Percentiles rank a stretch among this genome's conserved stretches.
Evolutionary conservation across 371 early-diverging fungal genomes (phyloP).

Genomic region (Mucor velutinosus): DNA sequence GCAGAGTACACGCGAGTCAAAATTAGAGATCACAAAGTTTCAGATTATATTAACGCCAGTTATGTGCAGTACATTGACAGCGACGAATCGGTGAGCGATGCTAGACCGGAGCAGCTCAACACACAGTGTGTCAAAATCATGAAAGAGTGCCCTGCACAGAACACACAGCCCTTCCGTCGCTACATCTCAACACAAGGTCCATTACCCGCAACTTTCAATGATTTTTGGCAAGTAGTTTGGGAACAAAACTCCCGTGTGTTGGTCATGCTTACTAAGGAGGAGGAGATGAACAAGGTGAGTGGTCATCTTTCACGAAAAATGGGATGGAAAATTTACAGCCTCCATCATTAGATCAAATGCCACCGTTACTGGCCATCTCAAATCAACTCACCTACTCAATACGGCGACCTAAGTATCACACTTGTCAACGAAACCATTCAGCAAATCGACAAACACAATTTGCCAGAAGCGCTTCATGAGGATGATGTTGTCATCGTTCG

Average conservation of each 20-base stretch:
- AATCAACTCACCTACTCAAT: constrained; percentile 31
- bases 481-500: constrained; percentile 42
- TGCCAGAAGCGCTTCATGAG: constrained; percentile 14
- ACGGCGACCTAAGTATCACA: constrained; percentile 44
- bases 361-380: constrained; percentile 77
- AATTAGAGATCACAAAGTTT: constrained; percentile 33
- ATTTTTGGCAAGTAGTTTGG: constrained; percentile 93
- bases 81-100: constrained; percentile 79
- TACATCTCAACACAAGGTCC: constrained; percentile 94
- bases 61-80: constrained; percentile 39
- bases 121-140: constrained; percentile 21
- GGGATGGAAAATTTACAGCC: background rate
- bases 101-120: constrained; percentile 41
- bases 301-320: background rate
- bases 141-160: constrained; percentile 19
- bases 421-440: constrained; percentile 22
- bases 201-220: constrained; percentile 75
- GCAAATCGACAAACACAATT: constrained; percentile 10
- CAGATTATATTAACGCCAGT: constrained; percentile 87
- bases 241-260: constrained; percentile 77
- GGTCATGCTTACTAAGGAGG: constrained; percentile 89
- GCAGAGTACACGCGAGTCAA: constrained; percentile 61
- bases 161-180: constrained; percentile 28
- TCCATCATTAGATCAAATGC: constrained; percentile 55
- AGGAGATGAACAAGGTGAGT: constrained; percentile 73